Percentiles rank a stretch among this genome's conserved stretches.
phyloP scores from a whole-genome alignment of 306 rosid genomes.

The Pterocarpus santalinus region DNA sequence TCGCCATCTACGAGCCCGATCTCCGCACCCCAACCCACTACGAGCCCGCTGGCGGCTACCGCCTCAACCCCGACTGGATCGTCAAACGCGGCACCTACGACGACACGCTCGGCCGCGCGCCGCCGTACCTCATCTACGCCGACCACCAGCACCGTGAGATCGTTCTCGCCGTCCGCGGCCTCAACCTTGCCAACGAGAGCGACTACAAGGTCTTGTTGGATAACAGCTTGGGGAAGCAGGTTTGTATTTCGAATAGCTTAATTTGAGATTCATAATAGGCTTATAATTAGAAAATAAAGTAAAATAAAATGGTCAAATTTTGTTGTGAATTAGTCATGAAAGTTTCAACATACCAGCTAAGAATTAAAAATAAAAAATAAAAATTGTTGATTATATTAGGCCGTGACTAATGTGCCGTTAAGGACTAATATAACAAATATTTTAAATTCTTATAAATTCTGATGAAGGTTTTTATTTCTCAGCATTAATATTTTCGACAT shows the following conservation, averaged over 20 bases:
- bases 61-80: conserved; percentile 71
- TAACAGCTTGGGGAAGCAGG: conserved; percentile 74
- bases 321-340: not conserved
- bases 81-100: conserved; percentile 67
- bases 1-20: conserved; percentile 86
- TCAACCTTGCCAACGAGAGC: conserved; percentile 73
- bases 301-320: not conserved
- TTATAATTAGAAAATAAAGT: not conserved
- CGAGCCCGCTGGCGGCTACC: conserved; percentile 61
- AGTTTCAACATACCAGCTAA: not conserved
- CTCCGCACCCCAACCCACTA: conserved; percentile 61
- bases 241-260: not conserved
- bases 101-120: conserved; percentile 67
- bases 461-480: not conserved
- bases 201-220: conserved; percentile 75
- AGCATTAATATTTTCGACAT: not conserved
- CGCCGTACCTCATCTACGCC: conserved; percentile 82
- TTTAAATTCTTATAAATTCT: too few relatives aligned
- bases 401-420: too few relatives aligned
- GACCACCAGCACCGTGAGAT: conserved; percentile 80
- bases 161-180: conserved; percentile 83
- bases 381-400: not conserved
- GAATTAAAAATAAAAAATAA: too few relatives aligned
- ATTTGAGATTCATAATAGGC: not conserved
- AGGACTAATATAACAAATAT: not conserved